Base-by-base conservation (phyloP, 768 basidiomycete species). In the Phaeolepiota aurea region DNA sequence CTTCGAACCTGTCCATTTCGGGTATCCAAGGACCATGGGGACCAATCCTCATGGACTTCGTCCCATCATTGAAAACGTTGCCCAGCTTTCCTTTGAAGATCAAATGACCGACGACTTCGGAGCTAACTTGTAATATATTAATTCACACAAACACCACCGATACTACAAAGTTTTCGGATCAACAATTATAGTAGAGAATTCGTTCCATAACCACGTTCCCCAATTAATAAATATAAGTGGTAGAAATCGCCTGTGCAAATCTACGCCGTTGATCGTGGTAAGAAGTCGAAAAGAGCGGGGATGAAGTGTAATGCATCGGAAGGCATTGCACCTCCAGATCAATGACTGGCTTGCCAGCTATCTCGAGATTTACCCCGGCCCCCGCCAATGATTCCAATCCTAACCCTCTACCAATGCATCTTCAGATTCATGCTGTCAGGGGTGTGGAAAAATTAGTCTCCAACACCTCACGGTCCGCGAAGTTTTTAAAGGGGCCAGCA, bases 391-490 rank as follows among this genome's bases (percentile, higher is more conserved):
- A n/a, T n/a, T n/a, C n/a, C n/a, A n/a, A n/a, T n/a, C n/a, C n/a
- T n/a, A n/a, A n/a, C n/a, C n/a, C n/a, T n/a, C n/a, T n/a, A n/a
- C n/a, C n/a, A n/a, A n/a, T n/a, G n/a, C n/a, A n/a, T n/a, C n/a
- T n/a, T n/a, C n/a, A n/a, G n/a, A n/a, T n/a, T n/a, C n/a, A n/a
- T n/a, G n/a, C n/a, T n/a, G 33, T 21, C 10, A 16, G 21, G 13
- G 18, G 16, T 43, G 33, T 44, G n/a, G 45, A 42, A 30, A 55
- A 55, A 12, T 47, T 40, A 20, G 53, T 31, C n/a, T 45, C 45
- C 20, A 55, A 41, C 18, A 49, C 41, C 22, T 41, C 44, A 34
- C 44, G 41, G 15, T 12, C 20, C 33, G 45, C 37, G 18, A 53
- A 43, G 1, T 21, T 16, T 20, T 45, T 38, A 22, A 54, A 54